Conservation (phyloP, 257 asterid genomes). For the Solanum chiquidenum region DNA sequence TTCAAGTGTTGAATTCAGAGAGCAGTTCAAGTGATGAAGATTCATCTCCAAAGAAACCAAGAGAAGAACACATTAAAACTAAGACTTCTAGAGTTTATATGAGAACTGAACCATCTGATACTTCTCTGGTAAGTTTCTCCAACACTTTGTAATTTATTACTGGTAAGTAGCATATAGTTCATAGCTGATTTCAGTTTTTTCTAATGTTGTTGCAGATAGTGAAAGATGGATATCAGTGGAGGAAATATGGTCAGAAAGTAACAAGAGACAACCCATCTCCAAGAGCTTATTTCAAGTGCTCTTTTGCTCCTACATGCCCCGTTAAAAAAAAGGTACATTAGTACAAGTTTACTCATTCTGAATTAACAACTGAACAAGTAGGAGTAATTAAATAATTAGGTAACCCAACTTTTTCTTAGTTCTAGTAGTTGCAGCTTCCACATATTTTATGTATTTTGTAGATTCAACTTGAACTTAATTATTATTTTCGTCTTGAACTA, state of each 20-base stretch:
- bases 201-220: constrained; percentile 38
- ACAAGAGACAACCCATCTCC: constrained; percentile 92
- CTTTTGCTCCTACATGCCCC: constrained; percentile 87
- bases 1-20: constrained; percentile 21
- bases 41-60: constrained; percentile 46
- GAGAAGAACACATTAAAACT: constrained; percentile 41
- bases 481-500: neutral
- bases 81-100: constrained; percentile 42
- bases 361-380: neutral
- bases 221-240: constrained; percentile 91
- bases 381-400: neutral
- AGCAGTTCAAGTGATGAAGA: constrained; percentile 86
- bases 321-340: constrained; percentile 76
- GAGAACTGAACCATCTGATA: constrained; percentile 68
- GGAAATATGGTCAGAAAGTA: constrained; percentile 94
- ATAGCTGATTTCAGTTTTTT: neutral
- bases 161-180: neutral
- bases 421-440: neutral
- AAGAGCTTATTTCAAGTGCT: constrained; percentile 92
- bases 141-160: too few species aligned
- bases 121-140: constrained; percentile 68
- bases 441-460: neutral
- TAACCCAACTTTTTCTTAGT: neutral
- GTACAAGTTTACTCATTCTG: neutral
- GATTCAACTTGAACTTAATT: too few species aligned